phyloP scores from a whole-genome alignment of 257 asterid genomes.

The Capsicum chinense region DNA sequence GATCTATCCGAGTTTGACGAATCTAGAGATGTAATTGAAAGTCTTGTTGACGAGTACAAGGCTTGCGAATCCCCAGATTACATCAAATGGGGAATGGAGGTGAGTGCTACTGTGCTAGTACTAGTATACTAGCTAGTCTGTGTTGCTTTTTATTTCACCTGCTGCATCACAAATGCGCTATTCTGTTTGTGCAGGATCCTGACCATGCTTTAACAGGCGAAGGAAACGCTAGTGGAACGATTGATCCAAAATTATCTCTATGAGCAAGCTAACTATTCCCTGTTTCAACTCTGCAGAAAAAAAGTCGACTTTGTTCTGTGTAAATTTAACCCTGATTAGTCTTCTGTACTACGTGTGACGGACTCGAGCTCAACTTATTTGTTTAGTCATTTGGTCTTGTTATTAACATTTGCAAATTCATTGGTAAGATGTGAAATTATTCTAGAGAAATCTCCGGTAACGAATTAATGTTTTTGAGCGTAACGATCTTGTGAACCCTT shows the following conservation, averaged over 20 bases:
- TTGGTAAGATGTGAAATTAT: constrained; percentile 5
- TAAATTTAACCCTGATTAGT: constrained; percentile 17
- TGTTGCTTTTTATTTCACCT: background rate
- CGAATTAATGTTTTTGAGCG: background rate
- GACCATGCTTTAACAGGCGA: constrained; percentile 72
- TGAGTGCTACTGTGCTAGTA: constrained; percentile 34
- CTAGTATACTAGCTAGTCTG: background rate
- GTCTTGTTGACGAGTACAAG: constrained; percentile 98
- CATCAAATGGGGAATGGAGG: constrained; percentile 99
- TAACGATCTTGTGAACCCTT: background rate
- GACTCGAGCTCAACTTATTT: background rate
- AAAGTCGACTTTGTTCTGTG: background rate
- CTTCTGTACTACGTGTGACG: background rate
- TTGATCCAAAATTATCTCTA: constrained; percentile 62
- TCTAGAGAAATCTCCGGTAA: constrained; percentile 20
- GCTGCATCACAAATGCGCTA: constrained; percentile 3
- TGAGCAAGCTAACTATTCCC: constrained; percentile 38
- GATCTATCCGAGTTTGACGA: constrained; percentile 99
- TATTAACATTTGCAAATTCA: constrained; percentile 20
- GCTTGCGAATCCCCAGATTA: constrained; percentile 99
- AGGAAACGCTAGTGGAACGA: constrained; percentile 80
- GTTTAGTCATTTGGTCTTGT: background rate
- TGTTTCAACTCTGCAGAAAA: background rate
- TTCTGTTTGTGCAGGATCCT: constrained; percentile 64
- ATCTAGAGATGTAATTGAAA: constrained; percentile 94